phyloP scores from a whole-genome alignment of 1,139 yeast genomes.

The Blastobotrys indianensis region DNA sequence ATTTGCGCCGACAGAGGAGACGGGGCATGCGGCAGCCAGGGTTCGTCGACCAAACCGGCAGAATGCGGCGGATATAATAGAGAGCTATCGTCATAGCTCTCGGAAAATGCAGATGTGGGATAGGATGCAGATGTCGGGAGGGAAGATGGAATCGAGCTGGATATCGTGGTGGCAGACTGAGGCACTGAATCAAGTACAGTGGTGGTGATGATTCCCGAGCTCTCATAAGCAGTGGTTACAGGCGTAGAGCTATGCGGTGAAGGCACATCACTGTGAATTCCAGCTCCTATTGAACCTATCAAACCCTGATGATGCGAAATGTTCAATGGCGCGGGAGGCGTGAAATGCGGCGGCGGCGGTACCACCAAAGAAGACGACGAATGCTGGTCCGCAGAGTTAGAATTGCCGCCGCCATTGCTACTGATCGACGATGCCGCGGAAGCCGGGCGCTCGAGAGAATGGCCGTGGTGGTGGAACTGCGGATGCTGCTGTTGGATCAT shows the following conservation, averaged over 20 bases:
- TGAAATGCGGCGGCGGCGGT: background rate
- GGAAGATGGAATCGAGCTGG: constrained; percentile 1
- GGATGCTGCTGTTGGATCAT: background rate
- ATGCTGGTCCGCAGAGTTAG: background rate
- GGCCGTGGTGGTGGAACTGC: background rate
- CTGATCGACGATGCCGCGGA: constrained; percentile 4
- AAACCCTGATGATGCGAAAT: background rate
- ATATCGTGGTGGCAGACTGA: constrained; percentile 1
- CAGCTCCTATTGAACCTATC: background rate
- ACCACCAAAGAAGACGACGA: background rate
- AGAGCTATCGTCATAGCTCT: constrained; percentile 6
- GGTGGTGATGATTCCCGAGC: constrained; percentile 1
- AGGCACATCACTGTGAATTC: background rate
- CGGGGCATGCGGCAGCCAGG: constrained; percentile 1
- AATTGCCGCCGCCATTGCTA: background rate
- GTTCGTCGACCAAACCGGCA: background rate
- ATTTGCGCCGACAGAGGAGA: background rate
- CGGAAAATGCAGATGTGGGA: constrained; percentile 5
- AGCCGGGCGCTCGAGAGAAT: constrained; percentile 5
- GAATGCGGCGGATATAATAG: constrained; percentile 1
- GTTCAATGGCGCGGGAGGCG: background rate
- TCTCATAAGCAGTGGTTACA: background rate
- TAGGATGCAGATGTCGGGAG: background rate
- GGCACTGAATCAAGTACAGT: constrained; percentile 1
- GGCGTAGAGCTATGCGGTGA: background rate